Evolutionary conservation across 768 basidiomycete species (phyloP).

Genomic region (Pholiota microspora): DNA sequence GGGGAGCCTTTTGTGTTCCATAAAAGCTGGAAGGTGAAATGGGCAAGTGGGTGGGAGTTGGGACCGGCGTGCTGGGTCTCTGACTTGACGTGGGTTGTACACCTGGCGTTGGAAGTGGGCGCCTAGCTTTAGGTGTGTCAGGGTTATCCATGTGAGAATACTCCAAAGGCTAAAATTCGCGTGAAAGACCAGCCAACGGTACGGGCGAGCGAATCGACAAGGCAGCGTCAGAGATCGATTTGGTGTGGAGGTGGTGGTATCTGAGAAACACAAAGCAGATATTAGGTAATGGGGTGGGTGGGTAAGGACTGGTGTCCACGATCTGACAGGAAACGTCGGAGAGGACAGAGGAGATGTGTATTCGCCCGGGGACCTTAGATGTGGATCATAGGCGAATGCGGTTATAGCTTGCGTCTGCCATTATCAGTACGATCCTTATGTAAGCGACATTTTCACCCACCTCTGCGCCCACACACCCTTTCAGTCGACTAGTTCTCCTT

Average conservation of each 20-base stretch:
- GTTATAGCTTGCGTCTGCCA: not conserved
- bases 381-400: not conserved
- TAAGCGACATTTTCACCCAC: not conserved
- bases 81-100: slow-evolving; percentile 25
- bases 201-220: not conserved
- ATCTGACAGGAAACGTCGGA: not conserved
- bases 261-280: not conserved
- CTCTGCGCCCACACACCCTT: too few species aligned
- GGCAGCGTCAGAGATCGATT: not conserved
- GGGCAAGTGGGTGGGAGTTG: slow-evolving; percentile 20
- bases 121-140: slow-evolving; percentile 42
- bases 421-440: not conserved
- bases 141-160: slow-evolving; percentile 42
- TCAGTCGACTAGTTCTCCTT: too few species aligned
- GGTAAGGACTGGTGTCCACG: not conserved
- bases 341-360: not conserved
- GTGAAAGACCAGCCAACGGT: not conserved
- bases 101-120: slow-evolving; percentile 47
- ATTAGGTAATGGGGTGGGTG: not conserved
- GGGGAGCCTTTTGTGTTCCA: slow-evolving; percentile 29
- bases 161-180: not conserved
- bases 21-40: slow-evolving; percentile 39
- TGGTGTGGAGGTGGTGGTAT: not conserved
- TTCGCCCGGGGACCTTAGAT: not conserved
- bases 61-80: slow-evolving; percentile 40